phyloP scores from a whole-genome alignment of 352 stramenopile genomes.

The Thalassiosira livingstoniorum region DNA sequence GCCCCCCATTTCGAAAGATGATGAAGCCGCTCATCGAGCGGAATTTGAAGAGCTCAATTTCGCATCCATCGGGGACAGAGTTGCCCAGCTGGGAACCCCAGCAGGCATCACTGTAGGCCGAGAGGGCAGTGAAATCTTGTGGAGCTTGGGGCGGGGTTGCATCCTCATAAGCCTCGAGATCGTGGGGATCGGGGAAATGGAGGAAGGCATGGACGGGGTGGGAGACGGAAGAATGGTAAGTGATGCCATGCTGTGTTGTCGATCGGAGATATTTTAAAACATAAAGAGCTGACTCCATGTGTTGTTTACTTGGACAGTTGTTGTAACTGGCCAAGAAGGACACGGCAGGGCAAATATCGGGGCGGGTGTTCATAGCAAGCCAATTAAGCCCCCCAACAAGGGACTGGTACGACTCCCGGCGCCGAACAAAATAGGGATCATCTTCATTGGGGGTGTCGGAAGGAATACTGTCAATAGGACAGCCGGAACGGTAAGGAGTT shows the following conservation, averaged over 20 bases:
- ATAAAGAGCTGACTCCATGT: not conserved
- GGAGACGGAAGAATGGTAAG: not conserved
- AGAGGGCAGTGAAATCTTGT: not conserved
- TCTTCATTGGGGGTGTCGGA: not conserved
- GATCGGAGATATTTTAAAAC: constrained; percentile 1
- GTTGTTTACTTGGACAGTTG: not conserved
- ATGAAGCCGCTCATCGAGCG: not conserved
- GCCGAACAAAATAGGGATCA: not conserved
- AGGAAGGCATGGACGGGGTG: not conserved
- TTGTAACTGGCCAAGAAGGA: constrained; percentile 16
- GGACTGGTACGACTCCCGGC: not conserved
- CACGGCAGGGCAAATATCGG: constrained; percentile 3
- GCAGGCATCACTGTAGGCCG: not conserved
- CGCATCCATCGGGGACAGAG: not conserved
- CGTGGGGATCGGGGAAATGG: constrained; percentile 17
- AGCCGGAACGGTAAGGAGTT: constrained; percentile 18
- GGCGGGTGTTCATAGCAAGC: constrained; percentile 9
- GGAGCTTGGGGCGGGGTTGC: not conserved
- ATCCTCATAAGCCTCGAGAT: not conserved
- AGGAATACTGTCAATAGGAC: constrained; percentile 36
- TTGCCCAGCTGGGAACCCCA: not conserved
- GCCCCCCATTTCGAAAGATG: not conserved
- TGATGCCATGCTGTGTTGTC: not conserved
- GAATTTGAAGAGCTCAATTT: constrained; percentile 18
- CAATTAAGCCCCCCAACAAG: constrained; percentile 14